Base-by-base conservation (phyloP, 2,329 filamentous ascomycete species). In the Aspergillus piperis region DNA sequence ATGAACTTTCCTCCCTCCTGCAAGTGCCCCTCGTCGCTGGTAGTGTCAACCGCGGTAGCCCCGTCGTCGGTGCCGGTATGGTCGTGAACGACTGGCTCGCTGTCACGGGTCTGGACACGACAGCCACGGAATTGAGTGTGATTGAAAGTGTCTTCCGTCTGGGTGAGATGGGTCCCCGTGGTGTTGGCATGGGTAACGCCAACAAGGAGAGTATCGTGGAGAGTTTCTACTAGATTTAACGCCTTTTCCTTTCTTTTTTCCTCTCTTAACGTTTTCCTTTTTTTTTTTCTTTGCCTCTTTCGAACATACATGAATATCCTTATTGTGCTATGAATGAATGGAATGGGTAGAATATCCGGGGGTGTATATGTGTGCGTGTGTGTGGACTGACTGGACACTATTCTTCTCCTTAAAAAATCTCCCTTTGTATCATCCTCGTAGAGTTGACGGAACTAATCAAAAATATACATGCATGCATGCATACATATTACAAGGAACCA, bases 141-240 rank as follows among this genome's bases (percentile, higher is more conserved):
- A 86, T 99, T 59, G 95, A 99, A 84, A 93, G 89, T 71, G 93
- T 99, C 66, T 99, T 99, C 84, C 87, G 92, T 71, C 83, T 99
- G 50, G 93, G 93, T 65, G 94, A 98, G 82, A 92, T 91, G 70
- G 82, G 80, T 3, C 70, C 72, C 57, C 84, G 88, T 67, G 91
- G 86, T 6, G 89, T 92, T 54, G 87, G 82, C 0, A 61, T 66
- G 54, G 71, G 68, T 21, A 71, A 66, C 61, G 67, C 70, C 69
- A 88, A 97, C 83, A 98, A 97, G 86, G 94, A 98, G 77, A 95
- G 92, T 67, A 96, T 99, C 87, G 95, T 99, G 64, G 95, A 99
- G 83, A 96, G 91, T 71, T 99, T 98, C 82, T 99, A 99, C 83
- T 99, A 84, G 84, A 39, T 25, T 27, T 55, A 25, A 49, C 27